phyloP scores from a whole-genome alignment of 2,329 filamentous ascomycete species.

The Bipolaris victoriae region DNA sequence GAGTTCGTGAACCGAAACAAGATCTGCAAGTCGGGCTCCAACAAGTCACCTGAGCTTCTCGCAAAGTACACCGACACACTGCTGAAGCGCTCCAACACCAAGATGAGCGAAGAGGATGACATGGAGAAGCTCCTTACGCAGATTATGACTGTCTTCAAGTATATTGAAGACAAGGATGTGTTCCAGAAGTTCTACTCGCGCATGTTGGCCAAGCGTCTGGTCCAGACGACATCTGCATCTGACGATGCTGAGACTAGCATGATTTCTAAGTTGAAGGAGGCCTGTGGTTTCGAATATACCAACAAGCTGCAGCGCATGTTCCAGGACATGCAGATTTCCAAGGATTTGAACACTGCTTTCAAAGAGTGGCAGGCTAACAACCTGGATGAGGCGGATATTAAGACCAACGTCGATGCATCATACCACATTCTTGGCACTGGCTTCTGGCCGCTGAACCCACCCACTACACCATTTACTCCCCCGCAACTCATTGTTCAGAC shows the following conservation, averaged over 20 bases:
- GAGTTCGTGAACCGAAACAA: constrained; percentile 99
- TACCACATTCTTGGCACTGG: constrained; percentile 95
- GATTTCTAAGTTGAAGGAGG: constrained; percentile 99
- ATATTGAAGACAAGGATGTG: constrained; percentile 99
- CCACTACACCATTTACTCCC: constrained; percentile 85
- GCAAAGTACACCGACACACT: constrained; percentile 95
- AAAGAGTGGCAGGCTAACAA: constrained; percentile 74
- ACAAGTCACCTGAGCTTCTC: constrained; percentile 90
- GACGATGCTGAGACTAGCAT: constrained; percentile 98
- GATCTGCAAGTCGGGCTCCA: constrained; percentile 90
- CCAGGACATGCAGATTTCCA: constrained; percentile 98
- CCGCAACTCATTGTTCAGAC: constrained; percentile 84
- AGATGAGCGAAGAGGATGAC: constrained; percentile 91
- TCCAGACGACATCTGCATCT: constrained; percentile 93
- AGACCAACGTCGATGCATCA: constrained; percentile 78
- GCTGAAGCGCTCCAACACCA: constrained; percentile 83
- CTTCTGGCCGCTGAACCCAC: constrained; percentile 92
- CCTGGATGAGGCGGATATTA: constrained; percentile 69
- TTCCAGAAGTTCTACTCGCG: constrained; percentile 99
- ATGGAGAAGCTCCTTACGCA: constrained; percentile 86
- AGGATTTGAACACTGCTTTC: constrained; percentile 91
- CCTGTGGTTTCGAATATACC: constrained; percentile 98
- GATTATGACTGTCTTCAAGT: constrained; percentile 99
- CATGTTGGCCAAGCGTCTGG: constrained; percentile 91
- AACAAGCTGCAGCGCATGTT: constrained; percentile 99